These are phyloP conservation scores for Marasmius sp. DNA, from an alignment of 1,284 basidiomycete genomes.

Conservation along the genomic window DNA sequence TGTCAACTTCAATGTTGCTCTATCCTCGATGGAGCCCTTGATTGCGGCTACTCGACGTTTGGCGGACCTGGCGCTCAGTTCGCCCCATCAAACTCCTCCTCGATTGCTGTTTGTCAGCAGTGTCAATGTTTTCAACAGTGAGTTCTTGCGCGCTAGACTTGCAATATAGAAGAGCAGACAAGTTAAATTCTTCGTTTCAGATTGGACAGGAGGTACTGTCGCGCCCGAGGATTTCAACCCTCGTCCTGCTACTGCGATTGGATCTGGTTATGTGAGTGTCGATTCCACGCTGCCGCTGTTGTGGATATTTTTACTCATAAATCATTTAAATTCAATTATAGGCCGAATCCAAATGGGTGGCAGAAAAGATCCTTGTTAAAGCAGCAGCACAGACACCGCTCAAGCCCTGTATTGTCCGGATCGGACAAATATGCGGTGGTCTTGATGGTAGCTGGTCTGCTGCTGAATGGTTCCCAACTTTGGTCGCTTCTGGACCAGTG, in stretches of 20 bases:
- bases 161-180: too few species aligned
- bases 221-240: slow-evolving; percentile 13
- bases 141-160: slow-evolving; percentile 1
- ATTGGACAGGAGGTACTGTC: slow-evolving; percentile 2
- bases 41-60: slow-evolving; percentile 23
- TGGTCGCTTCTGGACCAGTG: background rate
- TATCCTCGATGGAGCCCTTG: slow-evolving; percentile 24
- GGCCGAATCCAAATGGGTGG: slow-evolving; percentile 26
- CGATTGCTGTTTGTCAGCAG: slow-evolving; percentile 26
- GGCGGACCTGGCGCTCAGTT: slow-evolving; percentile 23
- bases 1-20: slow-evolving; percentile 25
- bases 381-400: slow-evolving; percentile 17
- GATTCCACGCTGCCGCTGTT: background rate
- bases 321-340: background rate
- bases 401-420: slow-evolving; percentile 17
- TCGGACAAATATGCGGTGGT: slow-evolving; percentile 22
- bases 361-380: slow-evolving; percentile 20
- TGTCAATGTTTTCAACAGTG: slow-evolving; percentile 23
- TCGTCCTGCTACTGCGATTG: slow-evolving; percentile 18
- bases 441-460: slow-evolving; percentile 10
- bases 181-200: background rate
- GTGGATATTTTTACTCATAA: background rate
- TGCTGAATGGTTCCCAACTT: background rate
- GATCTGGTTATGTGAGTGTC: slow-evolving; percentile 18
- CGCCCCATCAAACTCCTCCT: slow-evolving; percentile 19